Conservation (phyloP, 495 filamentous ascomycete species). For the Daldinia grandis region DNA sequence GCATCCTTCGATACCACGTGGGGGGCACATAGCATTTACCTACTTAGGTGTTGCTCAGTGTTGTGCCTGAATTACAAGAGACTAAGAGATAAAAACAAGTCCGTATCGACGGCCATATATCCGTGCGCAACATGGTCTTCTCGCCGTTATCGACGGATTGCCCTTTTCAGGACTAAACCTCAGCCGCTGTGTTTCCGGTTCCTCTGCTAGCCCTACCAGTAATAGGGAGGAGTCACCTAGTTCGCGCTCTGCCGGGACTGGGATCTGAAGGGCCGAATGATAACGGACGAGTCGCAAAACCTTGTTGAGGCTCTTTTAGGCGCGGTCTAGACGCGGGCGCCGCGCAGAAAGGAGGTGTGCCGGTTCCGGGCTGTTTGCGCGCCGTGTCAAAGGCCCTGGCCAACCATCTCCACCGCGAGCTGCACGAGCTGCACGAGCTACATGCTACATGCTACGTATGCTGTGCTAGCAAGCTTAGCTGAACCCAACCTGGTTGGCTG, state of each 20-base stretch:
- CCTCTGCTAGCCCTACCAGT: conserved; percentile 6
- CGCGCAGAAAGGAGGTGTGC: conserved; percentile 7
- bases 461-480: neutral
- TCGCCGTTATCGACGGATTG: conserved; percentile 19
- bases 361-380: conserved; percentile 8
- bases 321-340: conserved; percentile 34
- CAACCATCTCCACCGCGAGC: conserved; percentile 15
- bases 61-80: neutral
- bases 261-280: conserved; percentile 39
- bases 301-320: conserved; percentile 41
- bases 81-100: conserved; percentile 2
- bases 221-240: conserved; percentile 18
- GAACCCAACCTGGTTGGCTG: conserved; percentile 9
- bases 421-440: neutral
- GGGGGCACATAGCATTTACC: conserved; percentile 1
- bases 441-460: neutral
- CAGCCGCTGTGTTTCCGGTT: conserved; percentile 14
- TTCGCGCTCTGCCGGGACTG: conserved; percentile 6
- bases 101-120: conserved; percentile 22
- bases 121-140: conserved; percentile 6
- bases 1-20: conserved; percentile 1
- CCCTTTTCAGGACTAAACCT: conserved; percentile 29
- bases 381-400: conserved; percentile 5
- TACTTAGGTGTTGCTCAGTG: neutral
- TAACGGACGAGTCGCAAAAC: conserved; percentile 21